These are phyloP conservation scores for Ogataea saltuana DNA, from an alignment of 805 yeast genomes.

Conservation along the genomic window DNA sequence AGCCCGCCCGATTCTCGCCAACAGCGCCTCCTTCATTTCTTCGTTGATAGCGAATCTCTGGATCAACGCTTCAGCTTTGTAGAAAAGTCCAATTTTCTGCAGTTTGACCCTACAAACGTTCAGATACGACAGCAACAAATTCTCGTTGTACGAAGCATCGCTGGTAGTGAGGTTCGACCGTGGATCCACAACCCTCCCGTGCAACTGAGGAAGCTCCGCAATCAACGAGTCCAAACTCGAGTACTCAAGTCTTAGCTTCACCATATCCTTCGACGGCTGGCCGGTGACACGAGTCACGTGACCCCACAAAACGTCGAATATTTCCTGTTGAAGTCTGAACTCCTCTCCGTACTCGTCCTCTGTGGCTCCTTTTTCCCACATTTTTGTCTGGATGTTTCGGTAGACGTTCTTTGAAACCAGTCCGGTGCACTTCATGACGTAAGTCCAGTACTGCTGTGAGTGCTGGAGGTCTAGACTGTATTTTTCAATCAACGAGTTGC, in stretches of 20 bases:
- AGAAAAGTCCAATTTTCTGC: slow-evolving; percentile 23
- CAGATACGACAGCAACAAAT: slow-evolving; percentile 25
- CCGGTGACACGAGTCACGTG: slow-evolving; percentile 16
- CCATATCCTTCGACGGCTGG: slow-evolving; percentile 25
- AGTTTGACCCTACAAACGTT: slow-evolving; percentile 25
- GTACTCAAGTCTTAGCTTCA: slow-evolving; percentile 23
- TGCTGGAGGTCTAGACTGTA: slow-evolving; percentile 24
- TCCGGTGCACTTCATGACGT: slow-evolving; percentile 29
- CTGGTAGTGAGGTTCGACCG: slow-evolving; percentile 13
- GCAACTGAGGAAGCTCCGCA: slow-evolving; percentile 25
- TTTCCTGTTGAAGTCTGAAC: slow-evolving; percentile 21
- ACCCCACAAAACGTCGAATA: slow-evolving; percentile 31
- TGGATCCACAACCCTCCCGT: slow-evolving; percentile 13
- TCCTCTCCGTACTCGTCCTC: slow-evolving; percentile 11
- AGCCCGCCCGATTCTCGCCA: slow-evolving; percentile 13
- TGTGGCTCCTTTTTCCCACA: slow-evolving; percentile 18
- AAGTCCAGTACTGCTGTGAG: slow-evolving; percentile 30
- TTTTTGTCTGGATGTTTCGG: slow-evolving; percentile 22
- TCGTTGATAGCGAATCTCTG: slow-evolving; percentile 28
- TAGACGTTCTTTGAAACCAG: slow-evolving; percentile 24
- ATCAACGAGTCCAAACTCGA: slow-evolving; percentile 28
- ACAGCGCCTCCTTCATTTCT: slow-evolving; percentile 23
- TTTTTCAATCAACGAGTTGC: slow-evolving; percentile 25
- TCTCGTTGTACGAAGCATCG: slow-evolving; percentile 24
- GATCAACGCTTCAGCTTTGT: slow-evolving; percentile 32